phyloP scores from a whole-genome alignment of 257 asterid genomes.

The Nicotiana tomentosiformis region DNA sequence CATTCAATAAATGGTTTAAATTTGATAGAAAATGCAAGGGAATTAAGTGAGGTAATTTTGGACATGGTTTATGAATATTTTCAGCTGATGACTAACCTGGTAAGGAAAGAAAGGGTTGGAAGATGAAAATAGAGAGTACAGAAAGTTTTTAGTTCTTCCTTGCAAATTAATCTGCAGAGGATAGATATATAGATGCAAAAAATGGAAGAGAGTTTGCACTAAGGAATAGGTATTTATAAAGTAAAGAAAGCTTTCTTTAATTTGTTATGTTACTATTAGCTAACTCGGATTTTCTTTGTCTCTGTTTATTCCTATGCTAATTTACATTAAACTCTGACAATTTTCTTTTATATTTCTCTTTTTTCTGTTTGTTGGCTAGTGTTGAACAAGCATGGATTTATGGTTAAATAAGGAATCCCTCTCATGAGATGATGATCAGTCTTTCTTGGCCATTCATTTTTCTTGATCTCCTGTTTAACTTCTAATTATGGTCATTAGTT shows the following conservation, averaged over 20 bases:
- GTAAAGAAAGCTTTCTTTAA: conserved; percentile 13
- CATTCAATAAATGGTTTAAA: conserved; percentile 9
- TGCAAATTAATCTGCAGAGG: conserved; percentile 22
- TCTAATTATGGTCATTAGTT: neutral
- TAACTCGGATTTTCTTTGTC: conserved; percentile 6
- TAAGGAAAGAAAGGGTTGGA: conserved; percentile 13
- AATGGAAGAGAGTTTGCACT: conserved; percentile 36
- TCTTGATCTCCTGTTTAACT: neutral
- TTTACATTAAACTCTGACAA: neutral
- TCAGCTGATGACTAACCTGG: conserved; percentile 17
- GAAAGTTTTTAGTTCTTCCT: conserved; percentile 15
- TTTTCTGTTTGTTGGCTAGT: conserved; percentile 19
- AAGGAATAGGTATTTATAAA: conserved; percentile 41
- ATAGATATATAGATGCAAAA: conserved; percentile 28
- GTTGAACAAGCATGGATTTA: conserved; percentile 6
- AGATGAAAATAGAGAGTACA: conserved; percentile 15
- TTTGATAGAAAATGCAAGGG: conserved; percentile 1
- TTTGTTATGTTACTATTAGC: conserved; percentile 4
- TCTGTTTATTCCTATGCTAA: neutral
- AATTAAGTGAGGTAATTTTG: neutral
- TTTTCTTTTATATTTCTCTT: neutral
- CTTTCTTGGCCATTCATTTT: conserved; percentile 14
- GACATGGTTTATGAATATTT: neutral
- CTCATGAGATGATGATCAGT: neutral
- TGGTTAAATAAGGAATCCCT: conserved; percentile 17